Evolutionary conservation across 1,284 basidiomycete genomes (phyloP).

Genomic region (Vanrija humicola): DNA sequence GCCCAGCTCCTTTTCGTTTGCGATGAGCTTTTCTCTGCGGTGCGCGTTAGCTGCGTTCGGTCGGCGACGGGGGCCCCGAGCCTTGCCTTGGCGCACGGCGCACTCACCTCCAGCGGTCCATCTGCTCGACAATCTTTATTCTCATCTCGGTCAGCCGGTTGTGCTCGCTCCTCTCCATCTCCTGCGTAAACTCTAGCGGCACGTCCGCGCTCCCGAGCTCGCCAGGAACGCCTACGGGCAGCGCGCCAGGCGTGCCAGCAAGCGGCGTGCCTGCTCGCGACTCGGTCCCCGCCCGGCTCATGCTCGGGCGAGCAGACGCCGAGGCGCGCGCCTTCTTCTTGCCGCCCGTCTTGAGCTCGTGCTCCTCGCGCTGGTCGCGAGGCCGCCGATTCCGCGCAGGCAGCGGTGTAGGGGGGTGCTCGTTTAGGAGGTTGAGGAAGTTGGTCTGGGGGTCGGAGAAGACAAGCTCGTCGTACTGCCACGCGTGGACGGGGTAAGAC

Average conservation of each 20-base stretch:
- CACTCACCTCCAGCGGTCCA: constrained; percentile 48
- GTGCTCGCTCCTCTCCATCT: constrained; percentile 81
- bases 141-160: constrained; percentile 74
- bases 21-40: constrained; percentile 53
- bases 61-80: neutral
- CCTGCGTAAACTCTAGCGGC: constrained; percentile 69
- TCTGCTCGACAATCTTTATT: constrained; percentile 57
- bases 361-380: constrained; percentile 34
- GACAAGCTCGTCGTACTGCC: constrained; percentile 99
- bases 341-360: constrained; percentile 33
- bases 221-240: constrained; percentile 28
- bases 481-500: constrained; percentile 72
- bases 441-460: constrained; percentile 89
- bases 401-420: constrained; percentile 77
- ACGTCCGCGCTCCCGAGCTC: constrained; percentile 46
- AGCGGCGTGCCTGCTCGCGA: constrained; percentile 10
- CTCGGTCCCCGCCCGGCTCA: constrained; percentile 17
- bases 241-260: constrained; percentile 4
- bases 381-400: constrained; percentile 58
- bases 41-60: constrained; percentile 2
- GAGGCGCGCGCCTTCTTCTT: constrained; percentile 24
- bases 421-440: constrained; percentile 77
- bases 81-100: too few relatives aligned
- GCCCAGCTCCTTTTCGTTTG: constrained; percentile 47
- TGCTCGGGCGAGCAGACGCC: neutral